A percentile compares a stretch with the other conserved stretches of the same genome.
These are phyloP conservation scores for Cyberlindnera samutprakarnensis DNA, from an alignment of 805 yeast species.

Conservation along the genomic window DNA sequence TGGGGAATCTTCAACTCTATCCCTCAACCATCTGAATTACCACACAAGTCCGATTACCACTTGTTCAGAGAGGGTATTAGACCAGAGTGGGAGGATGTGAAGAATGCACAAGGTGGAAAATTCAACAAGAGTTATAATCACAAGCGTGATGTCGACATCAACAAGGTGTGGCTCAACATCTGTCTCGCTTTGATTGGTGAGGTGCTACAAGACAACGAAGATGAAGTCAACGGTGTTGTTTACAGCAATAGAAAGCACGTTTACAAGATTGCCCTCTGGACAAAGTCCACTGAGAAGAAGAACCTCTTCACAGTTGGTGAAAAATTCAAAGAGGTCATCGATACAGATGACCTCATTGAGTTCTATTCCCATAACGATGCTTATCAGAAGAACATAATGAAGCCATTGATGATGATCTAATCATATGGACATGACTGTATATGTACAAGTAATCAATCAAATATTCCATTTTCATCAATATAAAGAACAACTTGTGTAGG, in stretches of 20 bases:
- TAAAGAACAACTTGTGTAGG: too few relatives aligned
- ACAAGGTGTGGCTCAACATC: slow-evolving; percentile 87
- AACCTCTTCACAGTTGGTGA: slow-evolving; percentile 73
- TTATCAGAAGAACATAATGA: slow-evolving; percentile 18
- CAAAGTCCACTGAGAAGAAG: slow-evolving; percentile 59
- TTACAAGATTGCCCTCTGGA: slow-evolving; percentile 88
- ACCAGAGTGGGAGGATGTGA: slow-evolving; percentile 97
- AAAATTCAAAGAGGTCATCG: slow-evolving; percentile 78
- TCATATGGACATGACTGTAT: too few relatives aligned
- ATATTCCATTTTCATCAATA: too few relatives aligned
- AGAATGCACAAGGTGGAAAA: slow-evolving; percentile 87
- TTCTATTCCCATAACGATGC: slow-evolving; percentile 50
- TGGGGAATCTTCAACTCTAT: slow-evolving; percentile 96
- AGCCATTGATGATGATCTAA: slow-evolving; percentile 22
- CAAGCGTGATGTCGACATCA: slow-evolving; percentile 52
- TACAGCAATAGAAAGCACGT: slow-evolving; percentile 78
- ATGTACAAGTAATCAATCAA: too few relatives aligned
- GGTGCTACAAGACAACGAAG: slow-evolving; percentile 71
- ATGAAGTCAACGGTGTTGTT: slow-evolving; percentile 91
- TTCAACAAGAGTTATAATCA: slow-evolving; percentile 78
- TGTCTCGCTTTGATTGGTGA: slow-evolving; percentile 90
- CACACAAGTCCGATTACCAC: slow-evolving; percentile 88
- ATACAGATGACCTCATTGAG: slow-evolving; percentile 72
- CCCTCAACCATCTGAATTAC: slow-evolving; percentile 86
- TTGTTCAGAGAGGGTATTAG: slow-evolving; percentile 87